Evolutionary conservation across 2,329 filamentous ascomycete species (phyloP).

Genomic region (Trichophyton mentagrophytes): DNA sequence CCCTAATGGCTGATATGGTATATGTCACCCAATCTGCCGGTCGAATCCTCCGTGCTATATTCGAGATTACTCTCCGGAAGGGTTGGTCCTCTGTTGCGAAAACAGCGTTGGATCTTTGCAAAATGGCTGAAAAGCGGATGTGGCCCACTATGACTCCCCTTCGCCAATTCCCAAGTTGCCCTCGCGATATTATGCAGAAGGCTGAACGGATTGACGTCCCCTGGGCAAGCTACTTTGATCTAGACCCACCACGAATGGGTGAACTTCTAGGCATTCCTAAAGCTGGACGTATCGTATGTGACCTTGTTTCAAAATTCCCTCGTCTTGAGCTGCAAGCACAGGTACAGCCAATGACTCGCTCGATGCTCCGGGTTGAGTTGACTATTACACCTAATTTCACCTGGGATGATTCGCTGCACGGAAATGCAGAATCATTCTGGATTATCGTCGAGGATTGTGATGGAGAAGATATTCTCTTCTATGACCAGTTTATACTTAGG

Average conservation of each 20-base stretch:
- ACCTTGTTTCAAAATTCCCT: conserved; percentile 81
- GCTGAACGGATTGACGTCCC: conserved; percentile 88
- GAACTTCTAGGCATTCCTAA: conserved; percentile 85
- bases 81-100: conserved; percentile 91
- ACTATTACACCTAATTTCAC: conserved; percentile 89
- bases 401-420: conserved; percentile 86
- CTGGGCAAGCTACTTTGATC: conserved; percentile 87
- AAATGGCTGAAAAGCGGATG: conserved; percentile 99
- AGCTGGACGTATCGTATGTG: conserved; percentile 72
- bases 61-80: conserved; percentile 94
- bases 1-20: conserved; percentile 95
- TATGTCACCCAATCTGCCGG: conserved; percentile 97
- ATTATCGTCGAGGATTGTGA: conserved; percentile 95
- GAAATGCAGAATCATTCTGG: conserved; percentile 86
- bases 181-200: conserved; percentile 77
- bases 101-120: conserved; percentile 84
- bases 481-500: conserved; percentile 85
- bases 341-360: conserved; percentile 87
- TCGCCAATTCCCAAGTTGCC: conserved; percentile 73
- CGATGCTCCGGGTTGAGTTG: conserved; percentile 79
- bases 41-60: conserved; percentile 86
- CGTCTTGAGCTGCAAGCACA: conserved; percentile 85
- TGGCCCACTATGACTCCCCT: conserved; percentile 98
- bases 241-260: conserved; percentile 92
- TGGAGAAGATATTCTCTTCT: conserved; percentile 87